Base-by-base conservation (phyloP, 2,329 filamentous ascomycete species). In the Pseudogymnoascus sp. region DNA sequence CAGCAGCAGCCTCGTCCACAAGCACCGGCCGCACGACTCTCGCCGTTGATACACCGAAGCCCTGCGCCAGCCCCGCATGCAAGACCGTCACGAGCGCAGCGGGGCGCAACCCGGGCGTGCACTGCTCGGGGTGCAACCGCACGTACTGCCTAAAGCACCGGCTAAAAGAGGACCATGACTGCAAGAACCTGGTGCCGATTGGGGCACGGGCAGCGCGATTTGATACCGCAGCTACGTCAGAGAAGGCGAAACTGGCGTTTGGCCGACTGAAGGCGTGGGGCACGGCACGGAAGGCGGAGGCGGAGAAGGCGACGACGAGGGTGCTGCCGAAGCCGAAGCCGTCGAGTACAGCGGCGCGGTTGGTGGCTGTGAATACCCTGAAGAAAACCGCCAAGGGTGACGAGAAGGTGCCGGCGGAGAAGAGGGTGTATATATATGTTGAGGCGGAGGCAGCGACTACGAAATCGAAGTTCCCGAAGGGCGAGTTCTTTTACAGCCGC, bases 351-450 rank as follows among this genome's bases (percentile, higher is more conserved):
- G 82, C 88, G 0, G 84, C 86, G 58, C 82, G 87, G 2, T 68
- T 89, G 15, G 78, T 86, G 2, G 89, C 88, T 5, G 79, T 93
- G 5, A 91, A 91, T 65, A 84, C 82, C 8, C 78, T 99, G 42
- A 97, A 96, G 77, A 88, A 88, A 72, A 86, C 83, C 0, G 93
- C 94, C 2, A 97, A 96, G 76, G 95, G 95, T 0, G 93, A 97
- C 66, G 85, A 86, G 8, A 93, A 91, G 69, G 75, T 97, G 0
- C 80, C 91, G 0, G 74, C 79, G 0, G 91, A 96, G 66, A 96
- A 95, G 77, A 80, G 94, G n/a, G 77, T 99, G 1, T 97, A 97
- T 72, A 72, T 99, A 0, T 87, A 89, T 71, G 90, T 97, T 15
- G 93, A 97, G 72, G 94, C 93, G 0, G 91, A 92, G 70, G 89